A percentile compares a stretch with the other conserved stretches of the same genome.
phyloP scores from a whole-genome alignment of 805 yeast species.

The Lachancea waltii region DNA sequence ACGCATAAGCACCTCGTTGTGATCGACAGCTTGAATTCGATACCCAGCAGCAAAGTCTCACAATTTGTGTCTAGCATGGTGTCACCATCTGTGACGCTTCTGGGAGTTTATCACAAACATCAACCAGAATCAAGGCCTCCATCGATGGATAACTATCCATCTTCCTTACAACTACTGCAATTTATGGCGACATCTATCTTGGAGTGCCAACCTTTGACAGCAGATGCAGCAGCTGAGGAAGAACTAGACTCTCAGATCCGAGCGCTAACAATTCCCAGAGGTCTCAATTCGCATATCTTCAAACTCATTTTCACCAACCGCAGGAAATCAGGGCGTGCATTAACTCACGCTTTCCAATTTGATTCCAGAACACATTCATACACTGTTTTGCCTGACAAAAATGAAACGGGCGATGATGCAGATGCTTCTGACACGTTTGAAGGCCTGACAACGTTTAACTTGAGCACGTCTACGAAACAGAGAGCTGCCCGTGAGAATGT shows the following conservation, averaged over 20 bases:
- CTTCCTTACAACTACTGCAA: constrained; percentile 43
- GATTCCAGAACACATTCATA: constrained; percentile 43
- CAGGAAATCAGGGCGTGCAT: constrained; percentile 79
- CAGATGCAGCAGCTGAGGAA: constrained; percentile 39
- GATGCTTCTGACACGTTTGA: constrained; percentile 54
- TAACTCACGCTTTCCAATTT: constrained; percentile 47
- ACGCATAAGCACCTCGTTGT: constrained; percentile 40
- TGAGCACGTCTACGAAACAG: constrained; percentile 70
- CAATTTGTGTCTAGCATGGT: constrained; percentile 44
- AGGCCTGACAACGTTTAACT: constrained; percentile 81
- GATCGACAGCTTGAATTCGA: constrained; percentile 63
- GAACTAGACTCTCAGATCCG: constrained; percentile 37
- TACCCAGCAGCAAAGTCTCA: constrained; percentile 42
- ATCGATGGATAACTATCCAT: constrained; percentile 44
- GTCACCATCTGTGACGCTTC: constrained; percentile 39
- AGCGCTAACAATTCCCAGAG: constrained; percentile 43
- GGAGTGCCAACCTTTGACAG: constrained; percentile 45
- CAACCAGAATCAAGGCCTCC: constrained; percentile 32
- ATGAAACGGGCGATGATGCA: constrained; percentile 22
- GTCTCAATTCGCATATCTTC: constrained; percentile 44
- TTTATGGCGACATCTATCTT: constrained; percentile 74
- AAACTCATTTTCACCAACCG: constrained; percentile 53
- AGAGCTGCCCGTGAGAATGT: constrained; percentile 75
- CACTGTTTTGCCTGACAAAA: constrained; percentile 24
- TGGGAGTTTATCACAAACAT: constrained; percentile 44